Percentiles rank a stretch among this genome's conserved stretches.
These are phyloP conservation scores for Pseudofabraea citricarpa DNA, from an alignment of 2,329 filamentous ascomycete genomes.

Conservation along the genomic window DNA sequence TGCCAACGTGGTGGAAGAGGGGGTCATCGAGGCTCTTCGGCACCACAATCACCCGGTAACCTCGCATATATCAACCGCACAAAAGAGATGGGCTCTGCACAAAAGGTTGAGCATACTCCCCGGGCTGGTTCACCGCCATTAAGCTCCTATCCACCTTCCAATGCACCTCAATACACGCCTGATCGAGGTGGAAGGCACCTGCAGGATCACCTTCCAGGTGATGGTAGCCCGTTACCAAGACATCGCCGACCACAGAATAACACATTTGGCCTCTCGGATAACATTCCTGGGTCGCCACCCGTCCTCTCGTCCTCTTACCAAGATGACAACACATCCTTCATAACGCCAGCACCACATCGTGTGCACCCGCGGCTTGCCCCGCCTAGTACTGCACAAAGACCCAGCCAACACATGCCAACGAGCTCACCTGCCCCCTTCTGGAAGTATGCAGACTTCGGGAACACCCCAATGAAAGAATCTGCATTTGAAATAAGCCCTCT, in stretches of 20 bases:
- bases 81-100: slow-evolving; percentile 51
- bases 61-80: slow-evolving; percentile 57
- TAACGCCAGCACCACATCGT: slow-evolving; percentile 69
- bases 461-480: slow-evolving; percentile 57
- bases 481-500: slow-evolving; percentile 56
- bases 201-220: slow-evolving; percentile 28
- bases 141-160: slow-evolving; percentile 41
- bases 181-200: slow-evolving; percentile 42
- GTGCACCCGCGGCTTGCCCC: slow-evolving; percentile 72
- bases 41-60: slow-evolving; percentile 58
- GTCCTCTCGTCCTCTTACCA: slow-evolving; percentile 58
- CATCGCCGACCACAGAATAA: slow-evolving; percentile 39
- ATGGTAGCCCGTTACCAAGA: slow-evolving; percentile 58
- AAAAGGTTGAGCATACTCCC: slow-evolving; percentile 52
- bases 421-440: slow-evolving; percentile 84
- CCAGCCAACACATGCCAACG: slow-evolving; percentile 81
- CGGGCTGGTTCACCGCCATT: slow-evolving; percentile 50
- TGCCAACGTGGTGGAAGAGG: slow-evolving; percentile 53
- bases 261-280: slow-evolving; percentile 42
- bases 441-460: slow-evolving; percentile 76
- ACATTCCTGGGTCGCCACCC: slow-evolving; percentile 51
- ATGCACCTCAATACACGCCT: slow-evolving; percentile 47
- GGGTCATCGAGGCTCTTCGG: slow-evolving; percentile 63
- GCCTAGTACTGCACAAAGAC: slow-evolving; percentile 74
- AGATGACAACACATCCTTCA: slow-evolving; percentile 56